A percentile compares a stretch with the other conserved stretches of the same genome.
phyloP scores from a whole-genome alignment of 2,329 filamentous ascomycete species.

The Hawksworthiomyces lignivorus region DNA sequence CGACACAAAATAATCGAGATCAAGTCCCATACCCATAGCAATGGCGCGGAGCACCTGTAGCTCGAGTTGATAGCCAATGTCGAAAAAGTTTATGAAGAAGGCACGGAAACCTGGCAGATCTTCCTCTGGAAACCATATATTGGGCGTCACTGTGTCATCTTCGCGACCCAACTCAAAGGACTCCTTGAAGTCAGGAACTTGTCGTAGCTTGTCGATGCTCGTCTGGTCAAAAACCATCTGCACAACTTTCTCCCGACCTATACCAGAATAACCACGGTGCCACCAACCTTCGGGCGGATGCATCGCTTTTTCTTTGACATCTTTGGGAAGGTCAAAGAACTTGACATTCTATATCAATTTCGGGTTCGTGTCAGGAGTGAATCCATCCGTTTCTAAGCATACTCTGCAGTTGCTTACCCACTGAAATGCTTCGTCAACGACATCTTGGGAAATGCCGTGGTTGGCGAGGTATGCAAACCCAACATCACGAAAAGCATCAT shows the following conservation, averaged over 20 bases:
- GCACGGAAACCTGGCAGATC: conserved; percentile 28
- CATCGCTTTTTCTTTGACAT: conserved; percentile 25
- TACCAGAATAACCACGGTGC: conserved; percentile 28
- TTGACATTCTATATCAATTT: conserved; percentile 4
- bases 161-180: conserved; percentile 31
- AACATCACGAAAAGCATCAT: conserved; percentile 22
- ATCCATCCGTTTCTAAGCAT: too few species aligned
- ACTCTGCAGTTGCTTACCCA: conserved; percentile 19
- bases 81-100: conserved; percentile 25
- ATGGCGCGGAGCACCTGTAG: conserved; percentile 23
- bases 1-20: conserved; percentile 17
- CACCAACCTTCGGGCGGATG: conserved; percentile 29
- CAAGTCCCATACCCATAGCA: conserved; percentile 25
- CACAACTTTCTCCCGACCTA: conserved; percentile 29
- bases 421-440: conserved; percentile 30
- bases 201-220: conserved; percentile 12
- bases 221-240: conserved; percentile 26
- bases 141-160: conserved; percentile 23
- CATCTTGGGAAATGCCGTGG: conserved; percentile 25
- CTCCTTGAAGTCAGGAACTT: conserved; percentile 31
- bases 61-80: conserved; percentile 21
- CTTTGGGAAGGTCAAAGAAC: conserved; percentile 26
- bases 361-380: too few species aligned
- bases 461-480: conserved; percentile 29
- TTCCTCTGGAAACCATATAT: conserved; percentile 32